Evolutionary conservation across 768 basidiomycete genomes (phyloP).

Genomic region (Macrolepiota dolichaula): DNA sequence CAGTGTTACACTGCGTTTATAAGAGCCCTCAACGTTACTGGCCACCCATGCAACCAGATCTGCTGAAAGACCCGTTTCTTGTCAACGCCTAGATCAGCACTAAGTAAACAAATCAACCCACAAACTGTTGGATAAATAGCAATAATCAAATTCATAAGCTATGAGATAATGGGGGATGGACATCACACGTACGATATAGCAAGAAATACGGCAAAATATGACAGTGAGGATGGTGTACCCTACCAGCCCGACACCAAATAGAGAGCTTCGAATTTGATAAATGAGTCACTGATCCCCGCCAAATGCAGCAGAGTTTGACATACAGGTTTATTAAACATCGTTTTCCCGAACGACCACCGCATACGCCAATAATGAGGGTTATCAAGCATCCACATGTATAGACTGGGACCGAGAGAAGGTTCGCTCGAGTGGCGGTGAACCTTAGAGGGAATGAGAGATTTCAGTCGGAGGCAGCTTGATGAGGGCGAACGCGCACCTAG

Average conservation of each 20-base stretch:
- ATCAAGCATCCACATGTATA: slow-evolving; percentile 74
- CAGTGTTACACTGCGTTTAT: slow-evolving; percentile 68
- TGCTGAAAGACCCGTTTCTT: slow-evolving; percentile 7
- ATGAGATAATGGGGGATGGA: not conserved
- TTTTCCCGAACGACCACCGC: slow-evolving; percentile 57
- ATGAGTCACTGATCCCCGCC: not conserved
- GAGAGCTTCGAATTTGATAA: slow-evolving; percentile 17
- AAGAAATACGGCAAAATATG: slow-evolving; percentile 71
- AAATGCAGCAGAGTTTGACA: slow-evolving; percentile 16
- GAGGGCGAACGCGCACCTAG: slow-evolving; percentile 25
- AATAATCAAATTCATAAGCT: not conserved
- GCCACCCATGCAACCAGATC: slow-evolving; percentile 57
- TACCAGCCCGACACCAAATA: slow-evolving; percentile 34
- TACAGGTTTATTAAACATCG: slow-evolving; percentile 62
- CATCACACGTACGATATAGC: slow-evolving; percentile 56
- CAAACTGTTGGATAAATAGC: slow-evolving; percentile 52
- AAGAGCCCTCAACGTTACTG: slow-evolving; percentile 69
- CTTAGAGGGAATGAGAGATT: slow-evolving; percentile 28
- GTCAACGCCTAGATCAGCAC: not conserved
- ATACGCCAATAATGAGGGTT: slow-evolving; percentile 57
- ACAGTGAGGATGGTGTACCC: slow-evolving; percentile 71
- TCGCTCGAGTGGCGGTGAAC: slow-evolving; percentile 61
- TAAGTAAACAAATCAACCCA: slow-evolving; percentile 22
- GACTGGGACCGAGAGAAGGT: slow-evolving; percentile 74
- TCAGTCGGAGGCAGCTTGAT: not conserved